A percentile compares a stretch with the other conserved stretches of the same genome.
Conservation (phyloP, 257 asterid species). For the Buddleja alternifolia region DNA sequence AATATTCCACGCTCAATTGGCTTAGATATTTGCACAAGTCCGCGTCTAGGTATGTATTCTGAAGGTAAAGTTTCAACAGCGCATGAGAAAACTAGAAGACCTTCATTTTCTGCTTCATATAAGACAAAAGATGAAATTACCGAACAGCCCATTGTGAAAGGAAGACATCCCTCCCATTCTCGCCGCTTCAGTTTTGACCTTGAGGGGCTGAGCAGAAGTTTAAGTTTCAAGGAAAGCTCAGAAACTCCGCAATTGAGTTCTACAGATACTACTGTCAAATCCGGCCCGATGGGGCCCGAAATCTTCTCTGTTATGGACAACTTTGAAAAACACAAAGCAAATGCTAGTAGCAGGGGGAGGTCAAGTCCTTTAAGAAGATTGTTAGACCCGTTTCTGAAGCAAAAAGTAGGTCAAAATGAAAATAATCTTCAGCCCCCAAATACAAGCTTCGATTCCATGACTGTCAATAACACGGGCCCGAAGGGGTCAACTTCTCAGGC, state of each 20-base stretch:
- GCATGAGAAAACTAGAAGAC: conserved; percentile 36
- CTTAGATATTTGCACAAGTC: conserved; percentile 30
- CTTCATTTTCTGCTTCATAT: conserved; percentile 41
- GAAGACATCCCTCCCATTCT: conserved; percentile 70
- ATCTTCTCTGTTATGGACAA: conserved; percentile 39
- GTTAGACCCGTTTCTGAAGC: conserved; percentile 72
- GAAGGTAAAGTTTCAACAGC: conserved; percentile 29
- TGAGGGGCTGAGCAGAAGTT: conserved; percentile 78
- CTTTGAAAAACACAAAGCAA: conserved; percentile 45
- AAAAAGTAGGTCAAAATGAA: conserved; percentile 49
- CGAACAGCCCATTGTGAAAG: conserved; percentile 46
- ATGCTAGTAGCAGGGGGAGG: conserved; percentile 51
- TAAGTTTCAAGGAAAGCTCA: conserved; percentile 80
- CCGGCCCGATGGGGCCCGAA: conserved; percentile 55
- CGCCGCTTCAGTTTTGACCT: conserved; percentile 76
- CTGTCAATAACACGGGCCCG: conserved; percentile 31
- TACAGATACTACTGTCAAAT: conserved; percentile 39
- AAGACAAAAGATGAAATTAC: conserved; percentile 35
- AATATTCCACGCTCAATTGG: conserved; percentile 47
- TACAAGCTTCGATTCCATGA: conserved; percentile 33
- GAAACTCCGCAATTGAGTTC: conserved; percentile 51
- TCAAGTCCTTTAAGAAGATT: conserved; percentile 90
- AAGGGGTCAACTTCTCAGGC: conserved; percentile 51
- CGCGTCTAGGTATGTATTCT: conserved; percentile 34
- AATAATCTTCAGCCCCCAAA: conserved; percentile 36